Evolutionary conservation across 1,284 basidiomycete species (phyloP), one percentile per base, ranked within the genome.

Genomic region (Pseudozyma hubeiensis): DNA sequence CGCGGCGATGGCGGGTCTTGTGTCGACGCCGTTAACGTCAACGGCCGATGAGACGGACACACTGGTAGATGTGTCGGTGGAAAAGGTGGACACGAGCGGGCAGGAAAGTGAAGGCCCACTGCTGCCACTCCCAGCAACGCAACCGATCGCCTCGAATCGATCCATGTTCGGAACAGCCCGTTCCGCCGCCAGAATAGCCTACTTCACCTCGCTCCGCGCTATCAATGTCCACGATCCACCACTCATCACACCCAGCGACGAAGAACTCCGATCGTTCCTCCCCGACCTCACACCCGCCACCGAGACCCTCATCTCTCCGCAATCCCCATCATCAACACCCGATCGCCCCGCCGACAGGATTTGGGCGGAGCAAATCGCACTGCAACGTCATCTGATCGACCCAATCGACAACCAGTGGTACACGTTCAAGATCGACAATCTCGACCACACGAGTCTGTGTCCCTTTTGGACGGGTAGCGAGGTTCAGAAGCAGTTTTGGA

Each of bases 391-490:
- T 14, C 40, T 62, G 35, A 31, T 57, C 14, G 49, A 55, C 10
- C 56, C 69, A 6, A 7, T 16, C 17, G 59, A 56, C 16, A 77
- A 78, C 57, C 51, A 49, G 17, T 78, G 76, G 76, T 64, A 78
- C 47, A 74, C 75, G 4, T 60, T 60, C 49, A 29, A 60, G 19
- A 54, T 78, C 13, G 41, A 52, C 30, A 41, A 54, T 24, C 47
- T 76, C 3, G 63, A 72, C 37, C 76, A 78, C 40, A 68, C 76
- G 0, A 48, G 52, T 10, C 48, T 78, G 17, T 71, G 64, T 40
- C 76, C 76, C 37, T 67, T 78, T 29, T 78, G 69, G 69, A 76
- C 65, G 14, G 76, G 76, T 11, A 66, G 57, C 45, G 72, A 70
- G 46, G 44, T 64, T 10, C 76, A 78, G 45, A 64, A 63, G 9